Base-by-base conservation (phyloP, 768 basidiomycete genomes). In the Podaxis sp. region DNA sequence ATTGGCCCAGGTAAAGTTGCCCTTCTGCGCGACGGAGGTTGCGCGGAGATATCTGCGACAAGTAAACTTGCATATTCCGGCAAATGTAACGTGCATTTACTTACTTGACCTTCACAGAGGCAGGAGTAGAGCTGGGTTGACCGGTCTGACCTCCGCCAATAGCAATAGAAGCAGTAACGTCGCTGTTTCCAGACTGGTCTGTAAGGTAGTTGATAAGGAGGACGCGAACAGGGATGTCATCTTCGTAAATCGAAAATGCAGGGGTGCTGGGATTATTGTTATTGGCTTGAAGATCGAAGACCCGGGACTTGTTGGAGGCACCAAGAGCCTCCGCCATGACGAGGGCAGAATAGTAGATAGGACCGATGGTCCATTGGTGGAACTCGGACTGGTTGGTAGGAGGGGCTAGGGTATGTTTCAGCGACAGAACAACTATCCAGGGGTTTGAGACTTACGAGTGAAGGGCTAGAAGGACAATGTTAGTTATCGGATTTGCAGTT, bases 281-380 rank as follows among this genome's bases (percentile, higher is more conserved):
- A 67, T 86, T 86, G 28, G 80, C 78, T 24, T 73, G 70, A 36
- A 94, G 77, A 70, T 94, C 91, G 26, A 89, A 69, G 10, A 93
- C 80, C 64, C 85, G 89, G 0, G 87, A 82, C 0, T 68, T 71
- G 71, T 88, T 87, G 8, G 84, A 81, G 17, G 82, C 73, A 20
- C 89, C 89, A 24, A 93, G 76, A 2, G 80, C 79, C 71, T 94
- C 92, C 2, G 90, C 87, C 63, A 88, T 76, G 64, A 85, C 80
- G 5, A 95, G 77, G 2, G 87, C 82, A 0, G 90, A 81, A 72
- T 93, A 94, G 76, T 90, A 93, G 55, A 88, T 77, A 0, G 91
- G 85, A 0, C 89, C 90, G 51, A 92, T 77, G 0, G 89, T 89
- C 91, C 90, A 94, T 74, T 88, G 76, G 59, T 81, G 82, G 75